Evolutionary conservation across 768 basidiomycete species (phyloP).

Genomic region (Boletus subparvulus): DNA sequence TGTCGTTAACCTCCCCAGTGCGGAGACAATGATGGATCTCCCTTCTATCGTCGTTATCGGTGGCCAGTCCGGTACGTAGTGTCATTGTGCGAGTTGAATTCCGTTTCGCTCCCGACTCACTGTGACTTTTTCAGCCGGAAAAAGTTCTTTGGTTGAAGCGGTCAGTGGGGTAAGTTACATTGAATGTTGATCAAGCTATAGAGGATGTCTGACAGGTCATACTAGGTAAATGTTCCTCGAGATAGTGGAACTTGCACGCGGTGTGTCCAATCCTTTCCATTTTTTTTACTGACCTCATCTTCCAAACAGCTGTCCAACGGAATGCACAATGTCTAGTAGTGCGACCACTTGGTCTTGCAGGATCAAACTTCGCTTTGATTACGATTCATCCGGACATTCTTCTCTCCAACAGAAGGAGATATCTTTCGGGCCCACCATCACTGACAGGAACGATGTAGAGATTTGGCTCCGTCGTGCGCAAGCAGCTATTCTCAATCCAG

Average conservation of each 20-base stretch:
- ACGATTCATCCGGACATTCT: conserved; percentile 28
- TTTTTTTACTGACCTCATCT: neutral
- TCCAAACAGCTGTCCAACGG: conserved; percentile 48
- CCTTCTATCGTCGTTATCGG: conserved; percentile 59
- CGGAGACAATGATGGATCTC: conserved; percentile 39
- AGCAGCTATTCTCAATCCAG: conserved; percentile 41
- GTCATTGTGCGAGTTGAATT: neutral
- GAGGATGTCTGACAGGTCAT: neutral
- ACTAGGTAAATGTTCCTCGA: conserved; percentile 57
- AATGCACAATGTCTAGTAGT: conserved; percentile 47
- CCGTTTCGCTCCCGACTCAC: neutral
- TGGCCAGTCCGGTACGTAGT: conserved; percentile 48
- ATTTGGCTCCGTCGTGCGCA: conserved; percentile 46
- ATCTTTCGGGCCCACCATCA: conserved; percentile 33
- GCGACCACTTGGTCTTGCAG: conserved; percentile 42
- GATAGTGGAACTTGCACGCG: conserved; percentile 62
- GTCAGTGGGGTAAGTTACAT: conserved; percentile 47
- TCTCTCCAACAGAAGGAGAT: conserved; percentile 11
- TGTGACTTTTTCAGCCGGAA: conserved; percentile 43
- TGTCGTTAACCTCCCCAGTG: conserved; percentile 29
- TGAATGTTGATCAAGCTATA: neutral
- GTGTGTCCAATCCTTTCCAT: conserved; percentile 25
- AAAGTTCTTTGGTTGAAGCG: conserved; percentile 59
- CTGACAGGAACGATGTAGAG: conserved; percentile 37
- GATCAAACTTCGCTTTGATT: conserved; percentile 41